Percentiles rank a stretch among this genome's conserved stretches.
Evolutionary conservation across 108 stramenopile species (phyloP).

Genomic region (Seminavis robusta): DNA sequence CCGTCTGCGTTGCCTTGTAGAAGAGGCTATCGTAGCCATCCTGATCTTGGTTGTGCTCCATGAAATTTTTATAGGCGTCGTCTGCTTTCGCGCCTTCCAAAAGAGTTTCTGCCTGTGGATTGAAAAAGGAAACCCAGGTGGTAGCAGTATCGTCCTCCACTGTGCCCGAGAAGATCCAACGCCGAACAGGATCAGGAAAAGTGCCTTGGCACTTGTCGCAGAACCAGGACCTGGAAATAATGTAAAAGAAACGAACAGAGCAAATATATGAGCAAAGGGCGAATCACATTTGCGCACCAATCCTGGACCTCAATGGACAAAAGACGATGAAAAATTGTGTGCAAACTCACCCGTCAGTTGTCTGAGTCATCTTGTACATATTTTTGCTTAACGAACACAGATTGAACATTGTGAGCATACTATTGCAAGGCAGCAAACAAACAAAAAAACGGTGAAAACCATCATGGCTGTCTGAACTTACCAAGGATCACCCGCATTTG

Average conservation of each 20-base stretch:
- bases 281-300: no score
- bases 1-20: conserved; percentile 70
- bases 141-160: conserved; percentile 80
- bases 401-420: no score
- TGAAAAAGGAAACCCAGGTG: conserved; percentile 90
- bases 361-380: conserved; percentile 79
- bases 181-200: conserved; percentile 67
- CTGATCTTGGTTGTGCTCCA: conserved; percentile 27
- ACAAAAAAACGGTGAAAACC: no score
- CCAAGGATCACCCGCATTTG: conserved; percentile 84
- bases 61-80: conserved; percentile 42
- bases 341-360: conserved; percentile 72
- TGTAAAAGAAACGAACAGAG: no score
- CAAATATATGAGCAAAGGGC: no score
- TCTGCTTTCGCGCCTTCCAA: conserved; percentile 83
- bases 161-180: conserved; percentile 86
- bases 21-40: conserved; percentile 71
- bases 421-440: no score
- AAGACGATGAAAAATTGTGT: no score
- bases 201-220: conserved; percentile 84
- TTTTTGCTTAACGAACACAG: no score
- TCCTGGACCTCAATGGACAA: no score
- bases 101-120: conserved; percentile 79
- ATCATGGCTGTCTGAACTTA: no score
- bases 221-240: no score